Evolutionary conservation across 1,139 yeast genomes (phyloP).

Genomic region (Entelexis paramagnoliae): DNA sequence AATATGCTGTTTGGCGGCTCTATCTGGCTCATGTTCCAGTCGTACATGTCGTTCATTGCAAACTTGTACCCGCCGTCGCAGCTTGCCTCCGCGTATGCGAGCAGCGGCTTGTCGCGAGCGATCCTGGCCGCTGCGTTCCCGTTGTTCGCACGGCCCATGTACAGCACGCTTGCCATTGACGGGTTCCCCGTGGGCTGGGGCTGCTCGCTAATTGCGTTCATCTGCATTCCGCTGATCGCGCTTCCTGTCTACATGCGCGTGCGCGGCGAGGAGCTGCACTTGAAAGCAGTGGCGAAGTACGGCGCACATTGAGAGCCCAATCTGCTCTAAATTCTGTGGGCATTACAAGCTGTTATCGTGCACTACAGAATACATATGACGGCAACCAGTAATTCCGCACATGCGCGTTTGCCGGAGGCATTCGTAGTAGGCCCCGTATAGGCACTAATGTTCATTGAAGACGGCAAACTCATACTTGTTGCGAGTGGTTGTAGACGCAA

Average conservation of each 20-base stretch:
- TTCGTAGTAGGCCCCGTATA: too few species aligned
- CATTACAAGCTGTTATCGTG: too few species aligned
- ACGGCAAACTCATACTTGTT: too few species aligned
- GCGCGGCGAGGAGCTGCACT: background rate
- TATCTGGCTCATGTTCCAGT: slow-evolving; percentile 59
- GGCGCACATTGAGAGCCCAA: background rate
- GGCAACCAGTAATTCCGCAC: too few species aligned
- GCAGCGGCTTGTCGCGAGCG: slow-evolving; percentile 16
- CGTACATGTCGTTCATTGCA: slow-evolving; percentile 60
- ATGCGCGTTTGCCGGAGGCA: too few species aligned
- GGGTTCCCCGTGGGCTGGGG: slow-evolving; percentile 24
- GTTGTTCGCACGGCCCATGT: slow-evolving; percentile 34
- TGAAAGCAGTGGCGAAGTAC: background rate
- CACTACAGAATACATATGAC: too few species aligned
- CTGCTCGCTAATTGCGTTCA: slow-evolving; percentile 18
- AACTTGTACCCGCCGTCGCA: slow-evolving; percentile 59
- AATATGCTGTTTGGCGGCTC: slow-evolving; percentile 73
- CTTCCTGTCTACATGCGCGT: slow-evolving; percentile 17
- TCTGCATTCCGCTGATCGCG: slow-evolving; percentile 13
- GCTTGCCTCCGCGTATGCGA: slow-evolving; percentile 15
- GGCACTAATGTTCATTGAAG: too few species aligned
- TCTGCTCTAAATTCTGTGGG: too few species aligned
- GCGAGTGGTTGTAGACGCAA: too few species aligned
- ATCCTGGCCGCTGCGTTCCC: slow-evolving; percentile 19
- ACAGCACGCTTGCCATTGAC: slow-evolving; percentile 28